phyloP scores from a whole-genome alignment of 2,329 filamentous ascomycete genomes.

The Fusarium abutilonis region DNA sequence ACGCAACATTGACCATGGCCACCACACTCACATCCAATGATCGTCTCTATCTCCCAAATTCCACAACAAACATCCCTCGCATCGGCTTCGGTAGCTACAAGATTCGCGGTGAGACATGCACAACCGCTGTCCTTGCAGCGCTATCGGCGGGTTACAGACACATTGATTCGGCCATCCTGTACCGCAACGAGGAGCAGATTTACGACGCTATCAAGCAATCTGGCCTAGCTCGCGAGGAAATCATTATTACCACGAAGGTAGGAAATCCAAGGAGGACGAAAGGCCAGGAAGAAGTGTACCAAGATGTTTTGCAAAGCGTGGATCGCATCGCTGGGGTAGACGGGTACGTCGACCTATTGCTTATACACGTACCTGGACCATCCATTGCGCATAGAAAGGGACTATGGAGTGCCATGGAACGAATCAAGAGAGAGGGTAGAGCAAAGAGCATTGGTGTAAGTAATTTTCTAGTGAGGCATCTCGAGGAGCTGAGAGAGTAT shows the following conservation, averaged over 20 bases:
- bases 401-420: constrained; percentile 74
- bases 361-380: constrained; percentile 72
- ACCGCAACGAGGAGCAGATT: constrained; percentile 74
- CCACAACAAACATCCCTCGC: constrained; percentile 61
- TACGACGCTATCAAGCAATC: constrained; percentile 69
- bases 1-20: constrained; percentile 1
- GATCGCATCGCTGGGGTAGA: constrained; percentile 65
- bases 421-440: constrained; percentile 66
- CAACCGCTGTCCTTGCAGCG: constrained; percentile 66
- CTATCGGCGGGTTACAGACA: constrained; percentile 69
- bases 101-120: constrained; percentile 63
- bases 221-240: constrained; percentile 63
- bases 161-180: constrained; percentile 71
- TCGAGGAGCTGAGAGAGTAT: constrained; percentile 73
- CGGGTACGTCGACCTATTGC: constrained; percentile 76
- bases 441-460: constrained; percentile 75
- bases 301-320: constrained; percentile 69
- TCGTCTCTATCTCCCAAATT: constrained; percentile 39
- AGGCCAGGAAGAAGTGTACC: constrained; percentile 63
- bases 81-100: constrained; percentile 79
- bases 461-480: constrained; percentile 74
- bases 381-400: constrained; percentile 65
- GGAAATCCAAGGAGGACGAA: constrained; percentile 54
- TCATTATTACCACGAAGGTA: constrained; percentile 79
- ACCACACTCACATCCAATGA: constrained; percentile 24